phyloP scores from a whole-genome alignment of 192 early-diverging fungal species.

The Lunasporangiospora selenospora region DNA sequence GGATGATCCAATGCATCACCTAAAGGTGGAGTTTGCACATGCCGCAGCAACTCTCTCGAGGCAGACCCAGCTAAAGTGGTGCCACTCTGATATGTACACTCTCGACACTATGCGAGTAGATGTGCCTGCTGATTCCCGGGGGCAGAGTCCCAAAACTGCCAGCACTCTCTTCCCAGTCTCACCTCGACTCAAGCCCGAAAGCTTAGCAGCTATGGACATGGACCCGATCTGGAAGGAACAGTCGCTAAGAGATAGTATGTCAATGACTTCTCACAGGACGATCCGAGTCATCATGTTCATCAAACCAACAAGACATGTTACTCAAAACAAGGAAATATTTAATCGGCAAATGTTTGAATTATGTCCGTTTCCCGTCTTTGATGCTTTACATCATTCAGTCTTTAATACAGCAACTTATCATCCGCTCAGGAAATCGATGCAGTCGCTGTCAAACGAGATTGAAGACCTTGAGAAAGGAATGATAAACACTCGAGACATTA shows the following conservation, averaged over 20 bases:
- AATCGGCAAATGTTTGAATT: slow-evolving; percentile 37
- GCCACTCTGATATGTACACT: slow-evolving; percentile 34
- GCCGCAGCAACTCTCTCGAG: slow-evolving; percentile 21
- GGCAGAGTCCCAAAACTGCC: not conserved
- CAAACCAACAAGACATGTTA: slow-evolving; percentile 45
- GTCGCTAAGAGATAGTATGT: too few relatives aligned
- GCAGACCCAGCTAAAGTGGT: slow-evolving; percentile 39
- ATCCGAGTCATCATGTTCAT: slow-evolving; percentile 50
- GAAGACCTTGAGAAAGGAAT: slow-evolving; percentile 25
- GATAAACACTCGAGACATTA: too few relatives aligned
- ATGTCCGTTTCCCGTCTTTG: slow-evolving; percentile 48
- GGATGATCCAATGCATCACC: slow-evolving; percentile 41
- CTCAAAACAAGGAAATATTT: slow-evolving; percentile 21
- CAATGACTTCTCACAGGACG: slow-evolving; percentile 5
- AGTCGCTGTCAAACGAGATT: slow-evolving; percentile 41
- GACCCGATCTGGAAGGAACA: slow-evolving; percentile 28
- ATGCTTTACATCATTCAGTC: slow-evolving; percentile 47
- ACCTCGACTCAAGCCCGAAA: not conserved
- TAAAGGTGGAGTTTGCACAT: slow-evolving; percentile 37
- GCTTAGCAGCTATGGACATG: slow-evolving; percentile 27
- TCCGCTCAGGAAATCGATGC: slow-evolving; percentile 43
- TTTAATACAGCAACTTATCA: slow-evolving; percentile 47
- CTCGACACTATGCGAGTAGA: slow-evolving; percentile 31
- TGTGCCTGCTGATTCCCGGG: too few relatives aligned
- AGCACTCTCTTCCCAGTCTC: not conserved